Base-by-base conservation (phyloP, 768 basidiomycete genomes). In the Trametes punicea region DNA sequence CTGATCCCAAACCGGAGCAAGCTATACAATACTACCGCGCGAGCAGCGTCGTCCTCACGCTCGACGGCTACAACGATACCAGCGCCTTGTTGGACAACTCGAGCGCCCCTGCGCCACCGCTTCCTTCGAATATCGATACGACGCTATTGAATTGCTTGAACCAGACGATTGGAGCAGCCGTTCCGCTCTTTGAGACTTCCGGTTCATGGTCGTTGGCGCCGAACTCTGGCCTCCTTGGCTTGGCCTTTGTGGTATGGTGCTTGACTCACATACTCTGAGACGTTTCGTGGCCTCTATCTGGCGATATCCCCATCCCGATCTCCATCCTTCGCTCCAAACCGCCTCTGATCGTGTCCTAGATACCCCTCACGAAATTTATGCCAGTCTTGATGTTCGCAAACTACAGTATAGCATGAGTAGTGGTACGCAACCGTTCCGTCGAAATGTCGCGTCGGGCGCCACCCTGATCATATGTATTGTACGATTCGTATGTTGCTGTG, bases 31-130 rank as follows among this genome's bases (percentile, higher is more conserved):
- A 88, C 66, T 88, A 83, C 63, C 82, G 86, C 27, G 80, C 83
- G 2, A 84, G 83, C 63, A 84, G 78, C 41, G 75, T 85, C 33
- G 80, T 77, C 2, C 72, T 88, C 23, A 78, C 83, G 1, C 71
- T 87, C 3, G 81, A 88, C 51, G 81, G 81, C 0, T 87, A 88
- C 65, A 87, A 88, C 62, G 79, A 88, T 58, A 82, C 83, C 0
- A 81, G 76, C 6, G 77, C 73, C 3, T 68, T 81, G 23, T 69
- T 62, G 16, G 62, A 56, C 26, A 71, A 81, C 20, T 67, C 73
- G 7, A 77, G 73, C 26, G 59, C 67, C 0, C 67, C 79, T 0
- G 73, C 81, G 52, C 72, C 78, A 0, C 75, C 83, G 0, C 71
- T 89, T 1, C 85, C 85, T 1, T 66, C 68, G 2, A 72, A 71